Evolutionary conservation across 1,139 yeast genomes (phyloP), one percentile per base, ranked within the genome.

Genomic region (Pichia sp.): DNA sequence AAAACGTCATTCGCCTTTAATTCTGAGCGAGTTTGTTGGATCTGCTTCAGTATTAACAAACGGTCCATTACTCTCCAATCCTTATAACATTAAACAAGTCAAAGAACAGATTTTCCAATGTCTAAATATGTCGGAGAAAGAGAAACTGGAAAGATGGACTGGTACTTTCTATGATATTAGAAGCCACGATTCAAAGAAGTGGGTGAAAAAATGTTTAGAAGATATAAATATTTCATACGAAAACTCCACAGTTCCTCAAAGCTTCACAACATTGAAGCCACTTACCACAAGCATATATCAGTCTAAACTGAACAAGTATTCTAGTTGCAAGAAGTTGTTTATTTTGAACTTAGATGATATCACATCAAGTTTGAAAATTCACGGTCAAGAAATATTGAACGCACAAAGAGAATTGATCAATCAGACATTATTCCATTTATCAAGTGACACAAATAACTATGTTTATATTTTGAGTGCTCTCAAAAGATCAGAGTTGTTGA

Each of bases 11-110:
- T 84, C 96, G 0, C 96, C 97, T 0, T 72, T 92, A 53, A 73
- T 92, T 47, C 65, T 92, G 49, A 85, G 95, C 36, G 99, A 92
- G 62, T 92, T 94, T 56, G 88, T 97, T 0, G 98, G 98, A 1
- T 85, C 96, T 11, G 95, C 97, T 0, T 73, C 83, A 2, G 76
- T 90, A 5, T 70, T 94, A 43, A 78, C 76, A 3, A 64, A 73
- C 37, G 90, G 94, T 16, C 86, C 96, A 3, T 53, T 90, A 5
- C 64, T 87, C 39, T 81, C 90, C 37, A 94, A 92, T 59, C 98
- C 98, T 1, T 92, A 97, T 95, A 94, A 88, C 61, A 70, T 76
- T 34, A 74, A 71, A 41, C 75, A 76, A 49, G 78, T 88, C 52
- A 72, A 94, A 0, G 72, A 75, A 28, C 70, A 77, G 5, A 83